Conservation (phyloP, 2,329 filamentous ascomycete species). For the Pestalotiopsis sp. region DNA sequence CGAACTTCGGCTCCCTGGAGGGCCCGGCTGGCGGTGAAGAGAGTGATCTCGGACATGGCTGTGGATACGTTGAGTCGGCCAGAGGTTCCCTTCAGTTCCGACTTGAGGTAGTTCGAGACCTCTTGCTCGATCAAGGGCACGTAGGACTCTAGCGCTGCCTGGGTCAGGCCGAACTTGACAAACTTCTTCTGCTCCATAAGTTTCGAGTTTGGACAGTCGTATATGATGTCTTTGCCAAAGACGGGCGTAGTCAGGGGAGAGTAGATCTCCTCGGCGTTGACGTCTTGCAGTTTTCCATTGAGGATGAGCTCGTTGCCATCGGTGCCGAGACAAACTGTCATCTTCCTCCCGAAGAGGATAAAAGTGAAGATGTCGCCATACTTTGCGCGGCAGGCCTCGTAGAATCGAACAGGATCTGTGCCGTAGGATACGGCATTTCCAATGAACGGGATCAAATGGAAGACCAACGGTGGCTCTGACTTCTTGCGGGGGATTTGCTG, state of each 20-base stretch:
- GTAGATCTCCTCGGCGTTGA: conserved; percentile 59
- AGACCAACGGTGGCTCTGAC: conserved; percentile 59
- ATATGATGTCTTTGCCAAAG: conserved; percentile 79
- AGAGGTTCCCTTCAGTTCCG: conserved; percentile 57
- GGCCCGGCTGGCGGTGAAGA: conserved; percentile 78
- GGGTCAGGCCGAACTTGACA: conserved; percentile 72
- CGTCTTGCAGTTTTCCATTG: conserved; percentile 54
- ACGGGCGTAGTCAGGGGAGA: conserved; percentile 53
- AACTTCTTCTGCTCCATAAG: conserved; percentile 91
- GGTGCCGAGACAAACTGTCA: conserved; percentile 52
- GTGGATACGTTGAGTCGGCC: conserved; percentile 67
- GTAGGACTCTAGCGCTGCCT: conserved; percentile 65
- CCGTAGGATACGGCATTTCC: conserved; percentile 74
- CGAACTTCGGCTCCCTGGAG: conserved; percentile 79
- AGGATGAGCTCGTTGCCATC: conserved; percentile 59
- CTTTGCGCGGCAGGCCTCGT: conserved; percentile 62
- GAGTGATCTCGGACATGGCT: conserved; percentile 75
- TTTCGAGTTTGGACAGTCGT: conserved; percentile 83
- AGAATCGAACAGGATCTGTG: conserved; percentile 71
- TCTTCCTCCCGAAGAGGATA: conserved; percentile 51
- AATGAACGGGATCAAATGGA: conserved; percentile 64
- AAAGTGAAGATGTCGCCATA: conserved; percentile 59
- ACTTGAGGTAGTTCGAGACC: conserved; percentile 65
- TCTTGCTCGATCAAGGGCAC: conserved; percentile 74
- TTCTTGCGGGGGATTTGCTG: conserved; percentile 39